Conservation (phyloP, 1,284 basidiomycete genomes). For the Trichosporon ovoides region DNA sequence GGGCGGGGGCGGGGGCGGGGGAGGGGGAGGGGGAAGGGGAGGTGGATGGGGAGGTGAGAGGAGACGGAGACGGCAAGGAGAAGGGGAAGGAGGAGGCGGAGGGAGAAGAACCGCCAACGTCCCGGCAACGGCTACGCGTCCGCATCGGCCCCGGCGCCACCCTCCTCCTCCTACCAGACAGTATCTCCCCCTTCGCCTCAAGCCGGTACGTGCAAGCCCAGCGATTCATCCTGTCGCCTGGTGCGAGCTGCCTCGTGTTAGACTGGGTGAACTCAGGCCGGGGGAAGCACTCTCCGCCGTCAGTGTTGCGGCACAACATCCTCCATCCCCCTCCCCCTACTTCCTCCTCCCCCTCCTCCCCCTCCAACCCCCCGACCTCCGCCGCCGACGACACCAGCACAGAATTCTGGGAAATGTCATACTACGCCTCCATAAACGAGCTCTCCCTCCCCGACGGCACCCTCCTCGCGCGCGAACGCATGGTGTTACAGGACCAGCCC, state of each 20-base stretch:
- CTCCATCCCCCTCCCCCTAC: no score
- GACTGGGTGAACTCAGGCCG: constrained; percentile 89
- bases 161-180: constrained; percentile 79
- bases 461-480: constrained; percentile 20
- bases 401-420: constrained; percentile 83
- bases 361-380: neutral
- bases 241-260: constrained; percentile 63
- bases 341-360: no score
- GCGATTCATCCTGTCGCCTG: constrained; percentile 53
- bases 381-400: constrained; percentile 50
- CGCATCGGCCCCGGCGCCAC: constrained; percentile 54
- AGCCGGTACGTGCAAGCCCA: constrained; percentile 78
- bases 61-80: no score
- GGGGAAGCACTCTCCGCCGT: constrained; percentile 12
- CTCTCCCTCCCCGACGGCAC: constrained; percentile 57
- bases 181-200: constrained; percentile 82
- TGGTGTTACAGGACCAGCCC: constrained; percentile 14
- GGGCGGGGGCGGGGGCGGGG: no score
- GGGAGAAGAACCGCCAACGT: constrained; percentile 14
- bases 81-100: neutral
- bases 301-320: neutral
- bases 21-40: no score
- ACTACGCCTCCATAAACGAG: constrained; percentile 82
- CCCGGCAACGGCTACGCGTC: constrained; percentile 54
- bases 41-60: no score